A percentile compares a stretch with the other conserved stretches of the same genome.
phyloP scores from a whole-genome alignment of 2,329 filamentous ascomycete genomes.

The Emergomyces orientalis region DNA sequence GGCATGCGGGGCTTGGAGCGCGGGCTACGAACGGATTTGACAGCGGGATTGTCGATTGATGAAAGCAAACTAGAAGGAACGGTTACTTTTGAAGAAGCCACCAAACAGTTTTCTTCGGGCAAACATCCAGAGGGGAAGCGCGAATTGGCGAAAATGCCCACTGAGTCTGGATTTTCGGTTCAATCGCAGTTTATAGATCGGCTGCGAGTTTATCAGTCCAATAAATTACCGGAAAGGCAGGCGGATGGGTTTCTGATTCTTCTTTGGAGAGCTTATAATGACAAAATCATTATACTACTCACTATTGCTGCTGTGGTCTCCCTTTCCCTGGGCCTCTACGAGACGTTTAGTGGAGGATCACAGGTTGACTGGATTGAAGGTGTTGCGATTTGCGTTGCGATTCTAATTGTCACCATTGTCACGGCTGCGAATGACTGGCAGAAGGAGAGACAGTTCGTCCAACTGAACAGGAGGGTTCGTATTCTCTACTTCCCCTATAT shows the following conservation, averaged over 20 bases:
- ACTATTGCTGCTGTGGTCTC: conserved; percentile 61
- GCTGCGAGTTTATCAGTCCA: conserved; percentile 51
- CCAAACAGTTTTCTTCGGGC: conserved; percentile 19
- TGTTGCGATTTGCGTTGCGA: conserved; percentile 56
- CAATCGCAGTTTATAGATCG: conserved; percentile 44
- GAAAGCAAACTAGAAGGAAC: conserved; percentile 57
- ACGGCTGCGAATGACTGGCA: conserved; percentile 59
- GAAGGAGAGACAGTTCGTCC: conserved; percentile 57
- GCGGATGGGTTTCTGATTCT: conserved; percentile 51
- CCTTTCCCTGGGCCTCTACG: conserved; percentile 59
- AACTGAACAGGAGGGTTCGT: conserved; percentile 45
- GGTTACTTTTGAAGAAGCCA: conserved; percentile 65
- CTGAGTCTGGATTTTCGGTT: not conserved
- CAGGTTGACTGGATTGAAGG: conserved; percentile 58
- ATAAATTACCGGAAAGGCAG: conserved; percentile 55
- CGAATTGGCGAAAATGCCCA: conserved; percentile 12
- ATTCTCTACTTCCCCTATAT: not conserved
- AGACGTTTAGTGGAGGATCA: conserved; percentile 46
- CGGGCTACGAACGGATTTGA: conserved; percentile 63
- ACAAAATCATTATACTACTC: conserved; percentile 62
- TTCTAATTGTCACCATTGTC: conserved; percentile 55
- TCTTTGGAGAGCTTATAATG: conserved; percentile 62
- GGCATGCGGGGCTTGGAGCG: conserved; percentile 69
- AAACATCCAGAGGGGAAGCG: conserved; percentile 11
- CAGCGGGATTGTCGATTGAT: conserved; percentile 65